Conservation (phyloP, 129 eudicot species). For the Solidago caesia region DNA sequence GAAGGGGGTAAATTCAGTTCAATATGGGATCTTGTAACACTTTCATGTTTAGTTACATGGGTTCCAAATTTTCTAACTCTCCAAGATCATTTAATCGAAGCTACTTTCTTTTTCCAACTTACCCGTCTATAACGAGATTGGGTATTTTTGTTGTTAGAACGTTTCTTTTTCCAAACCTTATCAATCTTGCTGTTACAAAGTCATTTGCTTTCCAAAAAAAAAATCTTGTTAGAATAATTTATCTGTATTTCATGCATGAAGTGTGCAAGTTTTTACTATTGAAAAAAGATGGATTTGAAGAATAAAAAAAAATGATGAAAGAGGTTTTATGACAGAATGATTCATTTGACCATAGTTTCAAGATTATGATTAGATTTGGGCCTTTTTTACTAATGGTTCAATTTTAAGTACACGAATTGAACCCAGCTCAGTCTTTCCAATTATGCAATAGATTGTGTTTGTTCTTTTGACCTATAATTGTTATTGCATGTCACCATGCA, state of each 20-base stretch:
- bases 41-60: constrained; percentile 19
- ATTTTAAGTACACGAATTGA: constrained; percentile 42
- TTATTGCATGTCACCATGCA: constrained; percentile 48
- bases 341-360: constrained; percentile 26
- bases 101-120: neutral
- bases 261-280: constrained; percentile 4
- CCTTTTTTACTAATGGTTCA: constrained; percentile 33
- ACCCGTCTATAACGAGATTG: too few species aligned
- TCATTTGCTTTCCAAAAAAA: too few species aligned
- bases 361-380: constrained; percentile 27
- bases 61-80: constrained; percentile 37
- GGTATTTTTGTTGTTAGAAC: too few species aligned
- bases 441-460: constrained; percentile 41
- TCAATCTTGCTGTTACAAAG: too few species aligned
- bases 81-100: constrained; percentile 14
- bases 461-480: constrained; percentile 36
- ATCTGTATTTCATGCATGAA: constrained; percentile 8
- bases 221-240: neutral
- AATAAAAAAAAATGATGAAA: constrained; percentile 28
- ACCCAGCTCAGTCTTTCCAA: constrained; percentile 44
- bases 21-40: constrained; percentile 33
- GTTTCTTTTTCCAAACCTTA: too few species aligned
- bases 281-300: constrained; percentile 2
- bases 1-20: constrained; percentile 41
- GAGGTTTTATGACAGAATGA: constrained; percentile 32